Evolutionary conservation across 371 early-diverging fungal genomes (phyloP).

Genomic region (Umbelopsis sp.): DNA sequence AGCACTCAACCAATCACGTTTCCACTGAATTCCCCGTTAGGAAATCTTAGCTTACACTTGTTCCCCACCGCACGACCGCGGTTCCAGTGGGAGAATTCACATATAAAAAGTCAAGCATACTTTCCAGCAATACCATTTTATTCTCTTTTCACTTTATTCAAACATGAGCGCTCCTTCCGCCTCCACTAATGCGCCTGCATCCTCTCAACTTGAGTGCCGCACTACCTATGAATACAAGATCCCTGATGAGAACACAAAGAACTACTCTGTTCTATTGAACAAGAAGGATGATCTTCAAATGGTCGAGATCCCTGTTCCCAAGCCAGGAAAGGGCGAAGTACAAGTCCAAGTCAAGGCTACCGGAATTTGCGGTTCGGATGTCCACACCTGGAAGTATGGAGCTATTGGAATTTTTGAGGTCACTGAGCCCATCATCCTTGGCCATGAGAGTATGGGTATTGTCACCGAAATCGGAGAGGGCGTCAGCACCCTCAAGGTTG

Average conservation of each 20-base stretch:
- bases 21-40: neutral
- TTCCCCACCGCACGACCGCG: neutral
- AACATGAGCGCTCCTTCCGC: neutral
- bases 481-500: slow-evolving; percentile 45
- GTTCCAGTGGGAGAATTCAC: neutral
- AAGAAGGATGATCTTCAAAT: slow-evolving; percentile 42
- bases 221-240: slow-evolving; percentile 17
- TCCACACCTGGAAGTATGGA: slow-evolving; percentile 49
- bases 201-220: neutral
- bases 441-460: slow-evolving; percentile 43
- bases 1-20: neutral
- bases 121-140: neutral
- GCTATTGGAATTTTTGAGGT: slow-evolving; percentile 52
- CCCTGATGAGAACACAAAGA: slow-evolving; percentile 30
- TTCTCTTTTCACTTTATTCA: neutral
- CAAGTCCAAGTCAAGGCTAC: slow-evolving; percentile 46
- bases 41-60: neutral
- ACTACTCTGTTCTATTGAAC: slow-evolving; percentile 38
- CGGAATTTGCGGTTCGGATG: slow-evolving; percentile 50
- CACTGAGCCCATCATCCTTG: slow-evolving; percentile 36
- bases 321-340: slow-evolving; percentile 35
- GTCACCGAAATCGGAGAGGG: slow-evolving; percentile 38
- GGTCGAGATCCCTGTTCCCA: slow-evolving; percentile 44
- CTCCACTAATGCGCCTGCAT: too few relatives aligned
- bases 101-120: neutral